phyloP scores from a whole-genome alignment of 306 rosid genomes.

The Alnus glutinosa region DNA sequence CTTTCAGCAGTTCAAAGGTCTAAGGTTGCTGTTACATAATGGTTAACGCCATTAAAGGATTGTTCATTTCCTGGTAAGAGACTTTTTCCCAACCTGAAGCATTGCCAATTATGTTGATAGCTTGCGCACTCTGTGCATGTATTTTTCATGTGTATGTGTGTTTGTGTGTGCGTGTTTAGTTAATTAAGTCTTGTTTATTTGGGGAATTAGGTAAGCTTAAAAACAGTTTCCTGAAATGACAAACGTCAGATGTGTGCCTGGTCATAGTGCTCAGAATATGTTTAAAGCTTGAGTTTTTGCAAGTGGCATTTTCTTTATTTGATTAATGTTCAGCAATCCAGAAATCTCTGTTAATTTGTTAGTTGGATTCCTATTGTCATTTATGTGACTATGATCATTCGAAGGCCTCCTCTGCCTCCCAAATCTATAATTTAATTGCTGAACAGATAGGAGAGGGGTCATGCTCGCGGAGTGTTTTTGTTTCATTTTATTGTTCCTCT shows the following conservation, averaged over 20 bases:
- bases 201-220: not conserved
- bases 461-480: not conserved
- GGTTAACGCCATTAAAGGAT: constrained; percentile 57
- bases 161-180: not conserved
- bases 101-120: not conserved
- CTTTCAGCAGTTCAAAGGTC: constrained; percentile 26
- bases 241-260: not conserved
- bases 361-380: not conserved
- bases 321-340: not conserved
- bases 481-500: not conserved
- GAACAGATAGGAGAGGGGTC: not conserved
- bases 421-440: not conserved
- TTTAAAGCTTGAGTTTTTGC: not conserved
- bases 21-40: constrained; percentile 21
- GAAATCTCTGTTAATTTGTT: not conserved
- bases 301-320: not conserved
- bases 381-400: not conserved
- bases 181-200: not conserved
- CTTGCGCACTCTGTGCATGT: not conserved
- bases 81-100: not conserved
- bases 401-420: not conserved
- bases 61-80: constrained; percentile 55
- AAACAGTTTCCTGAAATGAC: not conserved
- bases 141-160: not conserved
- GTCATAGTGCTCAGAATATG: not conserved